These are phyloP conservation scores for Berkeleyomyces basicola DNA, from an alignment of 2,329 filamentous ascomycete species.

Conservation along the genomic window DNA sequence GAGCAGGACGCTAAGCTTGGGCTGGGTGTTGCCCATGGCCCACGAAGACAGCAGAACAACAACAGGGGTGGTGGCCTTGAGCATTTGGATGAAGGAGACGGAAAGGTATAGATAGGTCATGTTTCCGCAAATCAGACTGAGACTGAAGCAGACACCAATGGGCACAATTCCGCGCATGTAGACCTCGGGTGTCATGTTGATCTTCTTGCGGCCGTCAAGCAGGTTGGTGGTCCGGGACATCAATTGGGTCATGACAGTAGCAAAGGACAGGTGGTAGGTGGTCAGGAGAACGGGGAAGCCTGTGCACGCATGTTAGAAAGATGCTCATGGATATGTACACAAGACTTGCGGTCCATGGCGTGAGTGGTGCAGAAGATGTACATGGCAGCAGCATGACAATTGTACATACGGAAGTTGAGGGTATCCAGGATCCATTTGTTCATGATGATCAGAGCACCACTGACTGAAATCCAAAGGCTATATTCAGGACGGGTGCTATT, in stretches of 20 bases:
- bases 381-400: background rate
- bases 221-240: constrained; percentile 78
- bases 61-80: constrained; percentile 95
- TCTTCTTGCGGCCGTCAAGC: constrained; percentile 85
- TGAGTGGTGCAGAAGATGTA: background rate
- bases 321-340: background rate
- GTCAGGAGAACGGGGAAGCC: constrained; percentile 68
- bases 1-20: constrained; percentile 70
- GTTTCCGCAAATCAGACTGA: constrained; percentile 94
- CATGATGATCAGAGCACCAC: constrained; percentile 91
- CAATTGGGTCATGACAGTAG: constrained; percentile 85
- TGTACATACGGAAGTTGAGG: constrained; percentile 47
- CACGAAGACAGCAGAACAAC: constrained; percentile 82
- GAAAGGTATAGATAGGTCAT: constrained; percentile 88
- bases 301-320: constrained; percentile 25
- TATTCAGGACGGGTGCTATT: background rate
- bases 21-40: constrained; percentile 67
- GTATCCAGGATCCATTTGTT: constrained; percentile 97
- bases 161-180: constrained; percentile 89
- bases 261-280: constrained; percentile 89
- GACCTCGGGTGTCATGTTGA: constrained; percentile 91
- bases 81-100: constrained; percentile 97
- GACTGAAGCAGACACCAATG: constrained; percentile 87
- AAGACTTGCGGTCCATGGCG: background rate
- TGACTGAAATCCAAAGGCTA: constrained; percentile 64